Base-by-base conservation (phyloP, 2,329 filamentous ascomycete genomes). In the Fusarium sterilihyphosum region DNA sequence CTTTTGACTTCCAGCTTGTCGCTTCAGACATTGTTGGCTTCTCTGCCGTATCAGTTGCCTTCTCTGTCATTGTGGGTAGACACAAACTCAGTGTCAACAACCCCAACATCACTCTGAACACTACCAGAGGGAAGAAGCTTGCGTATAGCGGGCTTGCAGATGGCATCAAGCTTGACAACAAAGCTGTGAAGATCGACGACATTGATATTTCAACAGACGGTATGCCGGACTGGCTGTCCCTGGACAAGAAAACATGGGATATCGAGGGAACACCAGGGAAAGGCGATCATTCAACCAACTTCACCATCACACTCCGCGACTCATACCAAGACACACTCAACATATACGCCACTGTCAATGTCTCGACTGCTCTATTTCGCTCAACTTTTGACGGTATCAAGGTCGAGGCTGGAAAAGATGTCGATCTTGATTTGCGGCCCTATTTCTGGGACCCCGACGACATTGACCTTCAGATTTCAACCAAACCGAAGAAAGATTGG, bases 11-110 rank as follows among this genome's bases (percentile, higher is more conserved):
- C 65, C 87, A 90, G 69, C 85, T 97, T 12, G 90, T 96, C 58
- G 94, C 93, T 2, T 96, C 93, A 2, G 93, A 97, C 79, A 89
- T 94, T 24, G 85, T 89, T n/a, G 94, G 93, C 4, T 98, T 95
- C 80, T 89, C 92, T 10, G 92, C 91, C 4, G 87, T 88, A 16
- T 88, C 88, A 4, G 79, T 92, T 60, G 83, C 85, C 0, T 97
- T 97, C 80, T 90, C 91, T 11, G 88, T 98, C 41, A 86, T 92
- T 5, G 90, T 97, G 26, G 92, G 92, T 52, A 89, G 86, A 60
- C 93, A 95, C 81, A 88, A 92, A 73, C 84, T 97, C 46, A 88
- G 88, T 4, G 92, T 93, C 71, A 87, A 88, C 6, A 85, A 90
- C 16, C 86, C 88, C 11, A 80, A 85, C 14, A 83, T 94, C 60